Evolutionary conservation across 441 rosid species (phyloP).

Genomic region (Adansonia rubrostipa): DNA sequence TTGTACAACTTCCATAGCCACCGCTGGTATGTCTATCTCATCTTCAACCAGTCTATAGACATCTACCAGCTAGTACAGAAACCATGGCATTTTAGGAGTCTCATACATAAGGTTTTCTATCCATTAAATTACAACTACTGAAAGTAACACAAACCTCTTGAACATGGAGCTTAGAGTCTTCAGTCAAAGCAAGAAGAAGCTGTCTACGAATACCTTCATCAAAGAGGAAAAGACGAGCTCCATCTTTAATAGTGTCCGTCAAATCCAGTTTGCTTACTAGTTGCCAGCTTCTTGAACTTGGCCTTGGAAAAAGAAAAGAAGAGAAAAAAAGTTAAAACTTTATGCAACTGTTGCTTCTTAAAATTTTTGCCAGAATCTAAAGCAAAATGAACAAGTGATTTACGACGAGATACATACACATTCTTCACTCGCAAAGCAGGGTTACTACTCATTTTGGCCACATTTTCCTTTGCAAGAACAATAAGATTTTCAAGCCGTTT

Average conservation of each 20-base stretch:
- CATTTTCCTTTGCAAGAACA: constrained; percentile 92
- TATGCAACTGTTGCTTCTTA: neutral
- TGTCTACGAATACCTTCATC: constrained; percentile 90
- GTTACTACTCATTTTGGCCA: constrained; percentile 89
- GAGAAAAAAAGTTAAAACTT: neutral
- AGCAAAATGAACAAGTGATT: constrained; percentile 23
- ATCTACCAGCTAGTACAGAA: constrained; percentile 71
- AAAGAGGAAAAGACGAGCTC: constrained; percentile 82
- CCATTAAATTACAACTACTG: neutral
- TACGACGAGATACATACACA: constrained; percentile 41
- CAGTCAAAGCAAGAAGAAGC: constrained; percentile 88
- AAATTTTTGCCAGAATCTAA: constrained; percentile 17
- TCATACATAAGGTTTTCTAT: constrained; percentile 7
- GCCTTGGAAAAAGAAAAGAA: constrained; percentile 39
- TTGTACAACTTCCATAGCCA: constrained; percentile 72
- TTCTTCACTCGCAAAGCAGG: constrained; percentile 68
- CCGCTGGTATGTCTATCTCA: constrained; percentile 71
- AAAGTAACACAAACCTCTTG: constrained; percentile 64
- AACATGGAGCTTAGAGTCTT: constrained; percentile 91
- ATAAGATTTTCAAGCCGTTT: constrained; percentile 90
- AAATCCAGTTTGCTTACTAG: constrained; percentile 65
- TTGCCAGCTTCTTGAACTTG: constrained; percentile 48
- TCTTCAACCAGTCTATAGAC: constrained; percentile 87
- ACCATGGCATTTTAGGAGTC: constrained; percentile 32
- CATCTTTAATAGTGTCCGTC: constrained; percentile 90